Evolutionary conservation across 306 rosid species (phyloP).

Genomic region (Citrullus mucosospermus): DNA sequence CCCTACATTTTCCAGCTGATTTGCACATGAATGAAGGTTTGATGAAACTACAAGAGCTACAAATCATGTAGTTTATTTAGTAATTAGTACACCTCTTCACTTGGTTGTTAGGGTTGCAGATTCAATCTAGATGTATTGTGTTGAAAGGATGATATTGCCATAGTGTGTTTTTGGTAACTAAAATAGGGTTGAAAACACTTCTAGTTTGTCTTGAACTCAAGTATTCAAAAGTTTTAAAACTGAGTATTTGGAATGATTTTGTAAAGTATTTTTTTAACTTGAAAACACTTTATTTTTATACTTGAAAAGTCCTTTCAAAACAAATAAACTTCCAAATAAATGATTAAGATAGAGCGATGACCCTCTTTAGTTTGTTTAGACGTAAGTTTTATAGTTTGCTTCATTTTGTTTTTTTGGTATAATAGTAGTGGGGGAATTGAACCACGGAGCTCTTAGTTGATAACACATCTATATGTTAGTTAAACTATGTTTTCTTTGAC

Average conservation of each 20-base stretch:
- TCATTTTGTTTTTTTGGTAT: not conserved
- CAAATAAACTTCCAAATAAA: not conserved
- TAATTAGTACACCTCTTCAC: not conserved
- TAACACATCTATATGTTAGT: too few species aligned
- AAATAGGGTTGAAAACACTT: not conserved
- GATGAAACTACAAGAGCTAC: not conserved
- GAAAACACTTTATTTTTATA: too few species aligned
- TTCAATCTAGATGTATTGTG: not conserved
- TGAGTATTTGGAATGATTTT: not conserved
- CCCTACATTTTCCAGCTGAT: slow-evolving; percentile 26
- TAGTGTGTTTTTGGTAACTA: not conserved
- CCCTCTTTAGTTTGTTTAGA: not conserved
- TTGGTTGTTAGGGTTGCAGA: not conserved
- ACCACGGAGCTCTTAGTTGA: too few species aligned
- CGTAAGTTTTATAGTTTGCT: not conserved
- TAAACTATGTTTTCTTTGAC: too few species aligned
- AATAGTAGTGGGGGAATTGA: too few species aligned
- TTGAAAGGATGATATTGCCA: not conserved
- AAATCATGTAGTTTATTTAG: not conserved
- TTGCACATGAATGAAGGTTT: not conserved
- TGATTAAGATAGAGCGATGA: not conserved
- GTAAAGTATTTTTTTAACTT: too few species aligned
- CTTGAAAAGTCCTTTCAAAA: too few species aligned
- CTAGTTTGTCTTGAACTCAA: not conserved
- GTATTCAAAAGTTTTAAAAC: not conserved